phyloP scores from a whole-genome alignment of 805 yeast species.

The Jamesozyma hellenica region DNA sequence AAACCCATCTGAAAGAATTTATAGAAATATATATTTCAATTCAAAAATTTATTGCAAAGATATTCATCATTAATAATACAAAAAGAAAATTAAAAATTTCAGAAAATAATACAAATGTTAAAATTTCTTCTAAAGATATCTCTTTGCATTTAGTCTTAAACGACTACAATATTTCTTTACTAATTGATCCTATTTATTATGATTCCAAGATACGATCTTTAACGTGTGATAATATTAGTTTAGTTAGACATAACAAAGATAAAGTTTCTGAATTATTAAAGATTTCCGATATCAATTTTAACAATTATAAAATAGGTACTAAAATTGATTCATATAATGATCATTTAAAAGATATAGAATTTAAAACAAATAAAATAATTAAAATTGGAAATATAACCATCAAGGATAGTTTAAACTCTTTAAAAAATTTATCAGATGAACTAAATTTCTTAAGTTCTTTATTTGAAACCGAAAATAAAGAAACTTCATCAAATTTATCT shows the following conservation, averaged over 20 bases:
- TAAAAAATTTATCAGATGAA: not conserved
- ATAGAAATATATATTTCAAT: not conserved
- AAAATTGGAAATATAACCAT: not conserved
- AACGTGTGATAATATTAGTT: not conserved
- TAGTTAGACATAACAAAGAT: not conserved
- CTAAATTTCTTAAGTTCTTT: not conserved
- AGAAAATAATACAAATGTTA: no score
- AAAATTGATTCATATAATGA: not conserved
- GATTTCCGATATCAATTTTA: not conserved
- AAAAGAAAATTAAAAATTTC: not conserved
- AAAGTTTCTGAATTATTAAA: conserved; percentile 1
- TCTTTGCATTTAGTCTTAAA: conserved; percentile 1
- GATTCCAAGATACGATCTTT: not conserved
- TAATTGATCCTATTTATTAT: conserved; percentile 4
- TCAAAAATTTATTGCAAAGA: not conserved
- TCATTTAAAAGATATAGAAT: not conserved
- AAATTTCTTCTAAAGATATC: not conserved
- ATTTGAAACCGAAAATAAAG: not conserved
- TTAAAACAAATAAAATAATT: not conserved
- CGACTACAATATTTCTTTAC: conserved; percentile 1
- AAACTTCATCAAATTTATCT: not conserved
- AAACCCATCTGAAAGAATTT: not conserved
- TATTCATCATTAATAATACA: not conserved
- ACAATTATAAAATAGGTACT: not conserved
- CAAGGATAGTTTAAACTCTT: not conserved